These are phyloP conservation scores for Microstegium vimineum DNA, from an alignment of 176 grass and related monocot species.

Conservation along the genomic window DNA sequence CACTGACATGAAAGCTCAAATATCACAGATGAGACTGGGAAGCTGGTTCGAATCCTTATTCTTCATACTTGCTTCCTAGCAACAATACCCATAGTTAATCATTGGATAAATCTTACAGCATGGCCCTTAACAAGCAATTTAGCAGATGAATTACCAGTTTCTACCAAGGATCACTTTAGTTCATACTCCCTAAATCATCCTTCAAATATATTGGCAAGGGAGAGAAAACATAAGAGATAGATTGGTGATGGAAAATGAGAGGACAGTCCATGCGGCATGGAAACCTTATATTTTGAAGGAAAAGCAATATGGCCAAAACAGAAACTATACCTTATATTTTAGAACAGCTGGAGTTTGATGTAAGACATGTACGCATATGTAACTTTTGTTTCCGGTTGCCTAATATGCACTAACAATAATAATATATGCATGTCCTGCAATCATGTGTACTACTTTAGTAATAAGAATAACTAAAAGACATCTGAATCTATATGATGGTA, in stretches of 20 bases:
- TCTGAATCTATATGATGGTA: background rate
- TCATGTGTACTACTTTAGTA: background rate
- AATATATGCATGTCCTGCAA: background rate
- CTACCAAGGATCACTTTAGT: background rate
- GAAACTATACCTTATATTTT: background rate
- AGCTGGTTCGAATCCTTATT: background rate
- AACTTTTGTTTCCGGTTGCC: background rate
- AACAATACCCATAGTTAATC: background rate
- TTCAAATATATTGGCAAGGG: constrained; percentile 11
- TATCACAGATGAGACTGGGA: background rate
- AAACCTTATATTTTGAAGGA: background rate
- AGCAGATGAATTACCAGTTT: background rate
- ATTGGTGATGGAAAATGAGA: background rate
- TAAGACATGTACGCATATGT: background rate
- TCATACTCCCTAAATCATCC: background rate
- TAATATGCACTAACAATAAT: background rate
- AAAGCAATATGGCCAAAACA: background rate
- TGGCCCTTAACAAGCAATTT: background rate
- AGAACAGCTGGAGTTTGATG: background rate
- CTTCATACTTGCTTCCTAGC: background rate
- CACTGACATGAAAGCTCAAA: background rate
- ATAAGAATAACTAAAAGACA: background rate
- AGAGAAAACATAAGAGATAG: background rate
- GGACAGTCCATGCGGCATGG: background rate
- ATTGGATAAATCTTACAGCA: background rate